phyloP scores from a whole-genome alignment of 768 basidiomycete species.

The Psilocybe cyanescens region DNA sequence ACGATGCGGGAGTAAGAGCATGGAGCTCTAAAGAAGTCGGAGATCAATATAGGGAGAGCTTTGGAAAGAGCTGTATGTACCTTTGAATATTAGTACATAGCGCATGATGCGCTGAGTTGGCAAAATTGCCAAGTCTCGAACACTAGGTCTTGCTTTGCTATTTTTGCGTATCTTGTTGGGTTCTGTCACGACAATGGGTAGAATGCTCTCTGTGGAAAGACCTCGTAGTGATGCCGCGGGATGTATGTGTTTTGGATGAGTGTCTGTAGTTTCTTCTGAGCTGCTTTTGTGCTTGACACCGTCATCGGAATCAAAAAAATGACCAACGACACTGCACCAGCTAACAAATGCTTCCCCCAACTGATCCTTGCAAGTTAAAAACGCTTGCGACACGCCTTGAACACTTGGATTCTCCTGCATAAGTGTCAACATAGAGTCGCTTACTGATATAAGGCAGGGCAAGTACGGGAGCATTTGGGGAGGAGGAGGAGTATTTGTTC shows the following conservation, averaged over 20 bases:
- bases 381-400: constrained; percentile 64
- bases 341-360: constrained; percentile 59
- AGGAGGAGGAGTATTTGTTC: constrained; percentile 49
- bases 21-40: constrained; percentile 47
- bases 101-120: constrained; percentile 68
- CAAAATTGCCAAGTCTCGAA: constrained; percentile 65
- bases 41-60: constrained; percentile 2
- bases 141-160: constrained; percentile 26
- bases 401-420: constrained; percentile 65
- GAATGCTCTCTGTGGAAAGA: constrained; percentile 11
- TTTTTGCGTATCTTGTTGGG: constrained; percentile 28
- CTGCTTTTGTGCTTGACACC: constrained; percentile 9
- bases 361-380: constrained; percentile 54
- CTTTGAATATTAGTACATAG: constrained; percentile 64
- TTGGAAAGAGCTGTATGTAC: constrained; percentile 29
- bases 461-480: constrained; percentile 55
- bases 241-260: constrained; percentile 6
- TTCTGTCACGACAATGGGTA: constrained; percentile 23
- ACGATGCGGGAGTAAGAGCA: constrained; percentile 48
- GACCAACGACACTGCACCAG: constrained; percentile 63
- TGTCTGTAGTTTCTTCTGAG: constrained; percentile 9
- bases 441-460: constrained; percentile 52
- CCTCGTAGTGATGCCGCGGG: constrained; percentile 8
- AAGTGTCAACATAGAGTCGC: constrained; percentile 50
- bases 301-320: constrained; percentile 38